phyloP scores from a whole-genome alignment of 2,329 filamentous ascomycete genomes.

The Salinomyces thailandicus region DNA sequence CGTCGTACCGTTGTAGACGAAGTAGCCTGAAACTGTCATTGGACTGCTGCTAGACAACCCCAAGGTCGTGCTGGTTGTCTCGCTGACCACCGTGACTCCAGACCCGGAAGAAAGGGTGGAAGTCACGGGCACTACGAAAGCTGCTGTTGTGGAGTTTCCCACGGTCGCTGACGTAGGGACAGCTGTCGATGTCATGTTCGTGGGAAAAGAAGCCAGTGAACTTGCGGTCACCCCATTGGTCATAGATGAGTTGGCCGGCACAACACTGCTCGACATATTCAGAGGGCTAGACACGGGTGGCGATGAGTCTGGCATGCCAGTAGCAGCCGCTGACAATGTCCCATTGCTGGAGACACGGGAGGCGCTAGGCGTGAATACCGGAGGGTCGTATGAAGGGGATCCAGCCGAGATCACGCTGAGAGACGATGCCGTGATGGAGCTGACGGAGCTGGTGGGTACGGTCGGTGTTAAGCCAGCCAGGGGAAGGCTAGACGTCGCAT shows the following conservation, averaged over 20 bases:
- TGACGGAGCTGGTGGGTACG: background rate
- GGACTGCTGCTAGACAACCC: slow-evolving; percentile 2
- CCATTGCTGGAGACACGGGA: background rate
- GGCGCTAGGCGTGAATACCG: background rate
- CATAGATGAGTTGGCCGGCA: background rate
- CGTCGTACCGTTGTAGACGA: slow-evolving; percentile 10
- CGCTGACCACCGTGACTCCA: slow-evolving; percentile 2
- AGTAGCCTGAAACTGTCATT: slow-evolving; percentile 7
- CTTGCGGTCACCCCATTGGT: background rate
- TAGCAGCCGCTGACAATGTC: background rate
- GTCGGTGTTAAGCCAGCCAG: background rate
- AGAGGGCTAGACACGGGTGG: background rate
- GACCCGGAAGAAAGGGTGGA: slow-evolving; percentile 4
- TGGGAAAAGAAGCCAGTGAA: background rate
- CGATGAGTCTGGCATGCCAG: background rate
- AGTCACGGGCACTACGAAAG: slow-evolving; percentile 6
- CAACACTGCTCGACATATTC: background rate
- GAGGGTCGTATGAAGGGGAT: background rate
- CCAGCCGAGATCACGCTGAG: background rate
- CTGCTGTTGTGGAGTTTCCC: background rate
- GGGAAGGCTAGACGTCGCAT: too few species aligned
- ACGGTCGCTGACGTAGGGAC: background rate
- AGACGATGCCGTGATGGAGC: background rate
- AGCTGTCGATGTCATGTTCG: background rate
- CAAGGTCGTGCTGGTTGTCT: slow-evolving; percentile 8